Evolutionary conservation across 345 rosid genomes (phyloP).

Genomic region (Hibiscus trionum): DNA sequence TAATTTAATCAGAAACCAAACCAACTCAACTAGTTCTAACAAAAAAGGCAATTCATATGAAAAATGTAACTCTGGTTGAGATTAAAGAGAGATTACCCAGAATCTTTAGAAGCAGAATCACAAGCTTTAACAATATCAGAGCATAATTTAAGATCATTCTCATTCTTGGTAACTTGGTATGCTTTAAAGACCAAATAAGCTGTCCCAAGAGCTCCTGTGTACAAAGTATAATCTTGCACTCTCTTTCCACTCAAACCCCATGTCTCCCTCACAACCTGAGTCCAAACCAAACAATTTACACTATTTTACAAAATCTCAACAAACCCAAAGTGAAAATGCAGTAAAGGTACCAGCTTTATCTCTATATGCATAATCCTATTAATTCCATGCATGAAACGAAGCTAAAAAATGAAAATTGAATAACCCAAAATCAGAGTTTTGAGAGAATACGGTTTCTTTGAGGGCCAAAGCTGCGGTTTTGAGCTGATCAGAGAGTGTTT

Average conservation of each 20-base stretch:
- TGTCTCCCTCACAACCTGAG: slow-evolving; percentile 52
- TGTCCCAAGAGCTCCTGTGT: slow-evolving; percentile 58
- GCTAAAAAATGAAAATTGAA: neutral
- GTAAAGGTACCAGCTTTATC: neutral
- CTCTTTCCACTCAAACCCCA: slow-evolving; percentile 41
- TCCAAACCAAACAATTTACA: slow-evolving; percentile 5
- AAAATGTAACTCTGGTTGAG: neutral
- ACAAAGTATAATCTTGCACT: slow-evolving; percentile 44
- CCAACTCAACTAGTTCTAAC: neutral
- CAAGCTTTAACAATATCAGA: slow-evolving; percentile 48
- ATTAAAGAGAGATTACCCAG: slow-evolving; percentile 28
- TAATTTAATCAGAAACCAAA: neutral
- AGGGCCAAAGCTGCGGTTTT: slow-evolving; percentile 32
- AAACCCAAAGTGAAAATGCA: neutral
- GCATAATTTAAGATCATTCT: slow-evolving; percentile 46
- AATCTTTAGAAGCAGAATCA: slow-evolving; percentile 52
- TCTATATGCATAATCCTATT: neutral
- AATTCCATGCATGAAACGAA: neutral
- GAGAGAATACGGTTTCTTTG: slow-evolving; percentile 31
- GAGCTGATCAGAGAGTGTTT: slow-evolving; percentile 28
- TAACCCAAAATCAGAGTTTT: neutral
- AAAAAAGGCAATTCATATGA: neutral
- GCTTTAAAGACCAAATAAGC: slow-evolving; percentile 54
- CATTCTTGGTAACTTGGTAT: slow-evolving; percentile 37
- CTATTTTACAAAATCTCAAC: neutral